Percentiles rank a stretch among this genome's conserved stretches.
Conservation (phyloP, 768 basidiomycete species). For the Rhodotorula toruloides region DNA sequence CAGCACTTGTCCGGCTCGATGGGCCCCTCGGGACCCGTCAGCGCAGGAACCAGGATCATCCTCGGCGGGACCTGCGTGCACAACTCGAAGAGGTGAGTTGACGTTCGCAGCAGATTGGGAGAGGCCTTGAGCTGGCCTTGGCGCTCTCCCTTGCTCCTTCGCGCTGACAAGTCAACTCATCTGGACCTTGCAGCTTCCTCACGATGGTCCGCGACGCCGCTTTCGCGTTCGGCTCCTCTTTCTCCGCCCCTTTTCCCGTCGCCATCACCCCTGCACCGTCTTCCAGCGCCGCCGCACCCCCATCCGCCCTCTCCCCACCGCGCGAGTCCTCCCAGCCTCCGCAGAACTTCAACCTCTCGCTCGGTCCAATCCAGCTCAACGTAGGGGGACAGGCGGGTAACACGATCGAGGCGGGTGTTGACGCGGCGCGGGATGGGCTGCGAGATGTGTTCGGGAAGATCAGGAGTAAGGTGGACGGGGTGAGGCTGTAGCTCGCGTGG, state of each 20-base stretch:
- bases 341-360: constrained; percentile 21
- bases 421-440: constrained; percentile 83
- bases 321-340: background rate
- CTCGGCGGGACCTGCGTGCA: constrained; percentile 93
- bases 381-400: constrained; percentile 40
- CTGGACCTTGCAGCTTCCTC: constrained; percentile 58
- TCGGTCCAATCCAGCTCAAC: constrained; percentile 36
- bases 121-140: background rate
- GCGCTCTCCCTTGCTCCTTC: background rate
- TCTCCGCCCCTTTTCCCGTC: constrained; percentile 52
- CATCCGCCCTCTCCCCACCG: background rate
- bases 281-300: background rate
- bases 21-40: constrained; percentile 41
- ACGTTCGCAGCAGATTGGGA: background rate
- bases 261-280: background rate
- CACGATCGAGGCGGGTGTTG: constrained; percentile 51
- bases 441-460: constrained; percentile 82
- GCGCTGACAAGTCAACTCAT: too few relatives aligned
- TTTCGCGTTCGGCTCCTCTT: constrained; percentile 47
- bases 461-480: constrained; percentile 62
- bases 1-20: background rate
- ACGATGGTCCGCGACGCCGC: constrained; percentile 75
- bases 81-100: constrained; percentile 74
- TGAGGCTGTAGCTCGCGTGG: constrained; percentile 29
- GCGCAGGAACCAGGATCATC: constrained; percentile 67